Base-by-base conservation (phyloP, 2,329 filamentous ascomycete genomes). In the Geosmithia flava region DNA sequence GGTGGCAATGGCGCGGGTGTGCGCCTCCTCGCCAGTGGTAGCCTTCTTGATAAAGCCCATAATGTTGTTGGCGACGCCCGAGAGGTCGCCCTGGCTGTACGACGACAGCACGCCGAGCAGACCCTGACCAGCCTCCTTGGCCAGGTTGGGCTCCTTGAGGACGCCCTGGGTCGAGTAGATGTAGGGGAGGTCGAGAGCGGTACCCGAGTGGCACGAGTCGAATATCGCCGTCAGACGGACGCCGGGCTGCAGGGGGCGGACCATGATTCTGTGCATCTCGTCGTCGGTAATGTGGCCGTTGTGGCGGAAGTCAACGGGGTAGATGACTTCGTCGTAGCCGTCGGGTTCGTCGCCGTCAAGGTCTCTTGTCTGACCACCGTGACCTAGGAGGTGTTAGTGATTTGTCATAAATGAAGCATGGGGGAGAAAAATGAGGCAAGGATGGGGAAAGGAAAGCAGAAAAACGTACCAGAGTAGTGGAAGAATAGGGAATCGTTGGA, bases 401-500 rank as follows among this genome's bases (percentile, higher is more conserved):
- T 39, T 19, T 3, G 16, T 19, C 19, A 19, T 46, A 17, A 55
- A 11, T 23, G 53, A 46, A 53, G 50, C 40, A 49, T 49, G 44
- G 44, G 40, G 19, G 20, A 20, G 20, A 37, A 33, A 39, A 10
- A 6, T 11, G 29, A 30, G 29, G 29, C 6, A 30, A 7, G 29
- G 7, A 6, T 11, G 7, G 7, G 29, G n/a, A n/a, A n/a, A n/a
- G n/a, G n/a, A n/a, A n/a, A n/a, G n/a, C n/a, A 8, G 8, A 13
- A 8, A 23, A 15, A 49, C 78, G 56, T 67, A 89, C 86, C 89
- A 40, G 90, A 95, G 64, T 95, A 97, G 68, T 97, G 91, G 71
- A 97, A 96, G 69, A 97, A 97, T 7, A 97, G 75, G 4, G 91
- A 95, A 62, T 97, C 91, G 61, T 96, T 95, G 0, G 89, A 86